phyloP scores from a whole-genome alignment of 2,329 filamentous ascomycete species.

The Zymoseptoria crescenta region DNA sequence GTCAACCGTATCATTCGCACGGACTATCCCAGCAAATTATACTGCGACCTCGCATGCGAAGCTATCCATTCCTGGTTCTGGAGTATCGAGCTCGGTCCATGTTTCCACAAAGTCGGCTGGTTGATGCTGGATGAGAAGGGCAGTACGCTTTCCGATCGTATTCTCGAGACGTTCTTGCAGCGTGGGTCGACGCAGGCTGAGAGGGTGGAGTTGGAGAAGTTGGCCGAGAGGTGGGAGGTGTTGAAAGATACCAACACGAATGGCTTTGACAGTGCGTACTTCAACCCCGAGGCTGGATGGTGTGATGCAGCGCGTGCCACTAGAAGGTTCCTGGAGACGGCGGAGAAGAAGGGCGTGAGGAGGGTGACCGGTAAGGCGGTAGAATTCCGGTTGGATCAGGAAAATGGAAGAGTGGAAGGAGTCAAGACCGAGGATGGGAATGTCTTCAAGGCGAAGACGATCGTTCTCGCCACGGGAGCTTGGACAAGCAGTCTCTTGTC shows the following conservation, averaged over 20 bases:
- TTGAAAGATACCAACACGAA: slow-evolving; percentile 33
- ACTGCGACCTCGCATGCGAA: slow-evolving; percentile 30
- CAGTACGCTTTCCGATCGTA: slow-evolving; percentile 34
- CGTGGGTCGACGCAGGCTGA: slow-evolving; percentile 35
- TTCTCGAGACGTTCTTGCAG: slow-evolving; percentile 46
- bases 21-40: slow-evolving; percentile 25
- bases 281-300: slow-evolving; percentile 48
- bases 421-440: slow-evolving; percentile 43
- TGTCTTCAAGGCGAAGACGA: slow-evolving; percentile 43
- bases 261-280: slow-evolving; percentile 38
- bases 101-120: slow-evolving; percentile 54
- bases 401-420: slow-evolving; percentile 33
- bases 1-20: slow-evolving; percentile 28
- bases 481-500: slow-evolving; percentile 49
- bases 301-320: slow-evolving; percentile 44
- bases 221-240: slow-evolving; percentile 32
- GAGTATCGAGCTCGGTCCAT: slow-evolving; percentile 26
- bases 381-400: slow-evolving; percentile 34
- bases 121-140: slow-evolving; percentile 44
- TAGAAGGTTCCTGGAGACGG: slow-evolving; percentile 37
- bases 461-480: slow-evolving; percentile 50
- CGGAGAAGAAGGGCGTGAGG: slow-evolving; percentile 38
- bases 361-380: slow-evolving; percentile 39
- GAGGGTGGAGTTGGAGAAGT: slow-evolving; percentile 38
- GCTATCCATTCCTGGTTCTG: slow-evolving; percentile 33